These are phyloP conservation scores for Crataegus laevigata DNA, from an alignment of 306 rosid species.

Conservation along the genomic window DNA sequence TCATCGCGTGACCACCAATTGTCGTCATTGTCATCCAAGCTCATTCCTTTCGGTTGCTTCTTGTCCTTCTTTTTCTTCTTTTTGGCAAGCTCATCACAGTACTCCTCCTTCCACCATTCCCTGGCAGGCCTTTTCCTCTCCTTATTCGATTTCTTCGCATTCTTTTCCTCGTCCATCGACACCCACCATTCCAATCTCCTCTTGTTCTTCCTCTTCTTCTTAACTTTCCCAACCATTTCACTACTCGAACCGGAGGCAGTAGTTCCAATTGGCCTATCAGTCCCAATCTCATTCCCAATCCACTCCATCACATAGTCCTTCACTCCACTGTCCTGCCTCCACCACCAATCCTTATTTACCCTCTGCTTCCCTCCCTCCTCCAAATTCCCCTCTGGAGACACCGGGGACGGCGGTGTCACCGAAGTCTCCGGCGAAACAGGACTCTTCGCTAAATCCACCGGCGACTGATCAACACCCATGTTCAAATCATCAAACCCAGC, in stretches of 20 bases:
- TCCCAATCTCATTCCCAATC: constrained; percentile 77
- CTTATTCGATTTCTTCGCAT: constrained; percentile 29
- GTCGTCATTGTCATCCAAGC: constrained; percentile 33
- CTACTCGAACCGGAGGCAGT: constrained; percentile 15
- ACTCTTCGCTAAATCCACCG: constrained; percentile 24
- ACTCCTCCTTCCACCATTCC: constrained; percentile 98
- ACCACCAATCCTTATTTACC: constrained; percentile 60
- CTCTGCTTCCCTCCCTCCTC: constrained; percentile 39
- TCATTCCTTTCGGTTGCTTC: constrained; percentile 37
- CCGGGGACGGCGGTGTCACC: background rate
- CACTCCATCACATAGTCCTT: constrained; percentile 92
- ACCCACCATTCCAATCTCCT: constrained; percentile 88
- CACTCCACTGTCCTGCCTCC: constrained; percentile 57
- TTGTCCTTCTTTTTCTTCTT: constrained; percentile 57
- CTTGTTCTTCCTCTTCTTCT: constrained; percentile 38
- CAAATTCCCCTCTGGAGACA: constrained; percentile 20
- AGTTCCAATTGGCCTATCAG: constrained; percentile 35
- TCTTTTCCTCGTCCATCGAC: constrained; percentile 66
- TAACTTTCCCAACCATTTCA: constrained; percentile 15
- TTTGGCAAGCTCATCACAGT: constrained; percentile 55
- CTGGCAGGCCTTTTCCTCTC: constrained; percentile 66
- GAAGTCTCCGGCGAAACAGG: constrained; percentile 8
- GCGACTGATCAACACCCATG: constrained; percentile 46
- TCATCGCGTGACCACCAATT: constrained; percentile 62
- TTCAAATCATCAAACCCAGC: constrained; percentile 48